phyloP scores from a whole-genome alignment of 768 basidiomycete species.

The Panus rudis region DNA sequence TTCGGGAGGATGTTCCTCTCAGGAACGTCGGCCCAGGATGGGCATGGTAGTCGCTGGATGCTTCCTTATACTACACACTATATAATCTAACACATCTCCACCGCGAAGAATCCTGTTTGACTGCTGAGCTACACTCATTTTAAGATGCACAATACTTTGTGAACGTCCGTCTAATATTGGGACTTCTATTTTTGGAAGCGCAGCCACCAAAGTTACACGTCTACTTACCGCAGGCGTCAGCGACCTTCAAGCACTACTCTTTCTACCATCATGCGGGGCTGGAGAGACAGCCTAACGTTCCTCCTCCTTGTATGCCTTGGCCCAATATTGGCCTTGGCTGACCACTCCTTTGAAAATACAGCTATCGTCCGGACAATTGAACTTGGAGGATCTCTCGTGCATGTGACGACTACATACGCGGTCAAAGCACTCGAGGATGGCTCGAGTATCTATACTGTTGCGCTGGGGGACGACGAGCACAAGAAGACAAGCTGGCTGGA shows the following conservation, averaged over 20 bases:
- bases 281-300: slow-evolving; percentile 37
- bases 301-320: slow-evolving; percentile 36
- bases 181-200: no score
- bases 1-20: slow-evolving; percentile 74
- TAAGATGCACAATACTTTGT: not conserved
- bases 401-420: slow-evolving; percentile 85
- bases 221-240: no score
- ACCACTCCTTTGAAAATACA: slow-evolving; percentile 75
- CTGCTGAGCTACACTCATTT: slow-evolving; percentile 1
- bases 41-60: slow-evolving; percentile 59
- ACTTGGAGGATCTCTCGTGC: slow-evolving; percentile 81
- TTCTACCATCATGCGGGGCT: no score
- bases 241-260: no score
- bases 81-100: no score
- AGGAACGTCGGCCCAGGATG: slow-evolving; percentile 66
- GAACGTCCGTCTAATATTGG: slow-evolving; percentile 9
- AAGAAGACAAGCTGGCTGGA: slow-evolving; percentile 71
- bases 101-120: no score
- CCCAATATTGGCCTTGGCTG: slow-evolving; percentile 32
- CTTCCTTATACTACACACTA: not conserved
- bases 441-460: slow-evolving; percentile 59
- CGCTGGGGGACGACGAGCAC: slow-evolving; percentile 56
- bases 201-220: slow-evolving; percentile 10
- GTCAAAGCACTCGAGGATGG: slow-evolving; percentile 63
- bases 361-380: slow-evolving; percentile 86